Base-by-base conservation (phyloP, 2,329 filamentous ascomycete species). In the Coniochaeta sp. region DNA sequence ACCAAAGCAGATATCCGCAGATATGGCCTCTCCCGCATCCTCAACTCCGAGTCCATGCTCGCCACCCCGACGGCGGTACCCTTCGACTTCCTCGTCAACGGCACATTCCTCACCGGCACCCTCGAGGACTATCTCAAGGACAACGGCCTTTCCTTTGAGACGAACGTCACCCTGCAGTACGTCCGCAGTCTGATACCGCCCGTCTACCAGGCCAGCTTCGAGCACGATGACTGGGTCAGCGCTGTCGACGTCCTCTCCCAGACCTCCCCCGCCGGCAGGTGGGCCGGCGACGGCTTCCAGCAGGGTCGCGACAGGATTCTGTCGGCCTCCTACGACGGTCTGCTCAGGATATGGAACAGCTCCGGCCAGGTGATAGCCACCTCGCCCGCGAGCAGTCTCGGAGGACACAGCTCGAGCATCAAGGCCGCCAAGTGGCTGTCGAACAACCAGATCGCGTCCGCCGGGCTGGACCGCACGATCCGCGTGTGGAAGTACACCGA, bases 191-290 rank as follows among this genome's bases (percentile, higher is more conserved):
- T 96, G 60, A 83, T 96, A 54, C 94, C 94, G 7, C 94, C 94
- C 16, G 78, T 88, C 31, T 92, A 94, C 67, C 85, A 95, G 60
- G 87, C 91, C 12, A 94, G 88, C 64, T 99, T 96, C 67, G 86
- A 96, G 72, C 92, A 99, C 67, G 91, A 99, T 64, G 94, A 97
- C 68, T 99, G 94, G 94, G 88, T 99, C 48, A 89, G 89, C 65
- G 81, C 82, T 24, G 83, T 97, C 24, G 91, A 96, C 67, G 81
- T 95, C 4, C 74, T 95, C 22, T 91, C 90, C 0, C 68, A 70
- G 13, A 82, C 78, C 12, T 87, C 87, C 1, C 70, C 74, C 6
- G 81, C 83, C 3, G 83, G 77, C 18, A 65, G 67, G 51, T 85
- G 81, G 79, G 73, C 75, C 9, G 74, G 71, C 48, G 73, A 72